These are phyloP conservation scores for Ilex paraguariensis DNA, from an alignment of 305 asterid genomes.

Conservation along the genomic window DNA sequence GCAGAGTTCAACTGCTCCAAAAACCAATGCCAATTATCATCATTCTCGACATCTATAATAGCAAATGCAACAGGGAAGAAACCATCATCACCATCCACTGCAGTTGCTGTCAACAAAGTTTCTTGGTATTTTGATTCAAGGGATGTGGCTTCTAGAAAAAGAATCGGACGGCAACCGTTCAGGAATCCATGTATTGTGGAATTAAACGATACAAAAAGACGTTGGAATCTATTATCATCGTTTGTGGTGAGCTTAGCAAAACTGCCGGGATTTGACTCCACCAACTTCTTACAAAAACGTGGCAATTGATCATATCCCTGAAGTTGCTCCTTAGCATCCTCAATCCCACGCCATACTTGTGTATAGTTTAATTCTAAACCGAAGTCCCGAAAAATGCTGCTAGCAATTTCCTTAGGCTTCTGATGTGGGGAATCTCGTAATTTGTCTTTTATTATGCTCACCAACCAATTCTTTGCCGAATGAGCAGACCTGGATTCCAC, in stretches of 20 bases:
- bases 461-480: constrained; percentile 82
- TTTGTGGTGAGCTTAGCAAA: constrained; percentile 44
- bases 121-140: constrained; percentile 70
- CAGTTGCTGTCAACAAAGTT: constrained; percentile 66
- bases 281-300: constrained; percentile 56
- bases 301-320: constrained; percentile 84
- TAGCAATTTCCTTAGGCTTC: constrained; percentile 77
- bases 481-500: constrained; percentile 72
- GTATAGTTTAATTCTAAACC: constrained; percentile 67
- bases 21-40: constrained; percentile 80
- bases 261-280: constrained; percentile 76
- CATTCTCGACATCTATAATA: constrained; percentile 65
- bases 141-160: constrained; percentile 74
- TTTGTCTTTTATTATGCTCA: constrained; percentile 69
- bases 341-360: constrained; percentile 82
- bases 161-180: constrained; percentile 76
- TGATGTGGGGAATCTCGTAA: constrained; percentile 76
- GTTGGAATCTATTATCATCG: constrained; percentile 57
- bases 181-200: constrained; percentile 58
- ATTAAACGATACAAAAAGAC: constrained; percentile 56
- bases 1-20: constrained; percentile 69
- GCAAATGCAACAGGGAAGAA: constrained; percentile 82
- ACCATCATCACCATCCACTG: constrained; percentile 82
- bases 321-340: constrained; percentile 80
- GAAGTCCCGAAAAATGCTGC: constrained; percentile 64